Evolutionary conservation across 345 rosid species (phyloP).

Genomic region (Lumnitzera littorea): DNA sequence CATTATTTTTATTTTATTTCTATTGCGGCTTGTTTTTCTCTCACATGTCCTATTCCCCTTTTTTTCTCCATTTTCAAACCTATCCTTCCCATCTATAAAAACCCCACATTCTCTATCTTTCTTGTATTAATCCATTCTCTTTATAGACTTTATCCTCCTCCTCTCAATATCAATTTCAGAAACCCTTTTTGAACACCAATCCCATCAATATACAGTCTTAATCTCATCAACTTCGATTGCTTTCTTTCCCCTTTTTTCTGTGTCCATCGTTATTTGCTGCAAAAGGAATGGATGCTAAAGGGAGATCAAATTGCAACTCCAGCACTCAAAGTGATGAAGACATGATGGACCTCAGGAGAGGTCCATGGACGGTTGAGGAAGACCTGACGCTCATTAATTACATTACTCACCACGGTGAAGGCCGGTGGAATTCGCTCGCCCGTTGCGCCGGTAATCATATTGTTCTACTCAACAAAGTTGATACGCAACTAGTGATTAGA

Average conservation of each 20-base stretch:
- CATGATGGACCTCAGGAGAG: constrained; percentile 56
- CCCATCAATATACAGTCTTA: too few relatives aligned
- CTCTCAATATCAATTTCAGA: not conserved
- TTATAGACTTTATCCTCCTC: not conserved
- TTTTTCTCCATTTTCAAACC: constrained; percentile 11
- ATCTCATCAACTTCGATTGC: not conserved
- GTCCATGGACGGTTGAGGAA: constrained; percentile 96
- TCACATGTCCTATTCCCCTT: not conserved
- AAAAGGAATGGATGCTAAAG: constrained; percentile 9
- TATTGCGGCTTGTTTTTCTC: constrained; percentile 9
- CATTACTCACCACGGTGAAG: constrained; percentile 79
- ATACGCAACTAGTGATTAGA: not conserved
- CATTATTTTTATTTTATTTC: not conserved
- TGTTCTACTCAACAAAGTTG: not conserved
- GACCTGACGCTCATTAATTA: constrained; percentile 77
- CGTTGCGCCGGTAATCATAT: constrained; percentile 58
- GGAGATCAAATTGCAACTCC: constrained; percentile 4
- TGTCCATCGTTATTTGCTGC: not conserved
- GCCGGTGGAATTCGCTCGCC: constrained; percentile 93
- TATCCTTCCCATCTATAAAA: constrained; percentile 8
- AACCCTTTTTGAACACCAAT: too few relatives aligned
- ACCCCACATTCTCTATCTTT: constrained; percentile 1
- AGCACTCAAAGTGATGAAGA: constrained; percentile 39
- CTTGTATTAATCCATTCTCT: not conserved
- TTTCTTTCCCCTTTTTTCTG: not conserved